Evolutionary conservation across 2,329 filamentous ascomycete species (phyloP).

Genomic region (Pseudopyrenochaeta lycopersici): DNA sequence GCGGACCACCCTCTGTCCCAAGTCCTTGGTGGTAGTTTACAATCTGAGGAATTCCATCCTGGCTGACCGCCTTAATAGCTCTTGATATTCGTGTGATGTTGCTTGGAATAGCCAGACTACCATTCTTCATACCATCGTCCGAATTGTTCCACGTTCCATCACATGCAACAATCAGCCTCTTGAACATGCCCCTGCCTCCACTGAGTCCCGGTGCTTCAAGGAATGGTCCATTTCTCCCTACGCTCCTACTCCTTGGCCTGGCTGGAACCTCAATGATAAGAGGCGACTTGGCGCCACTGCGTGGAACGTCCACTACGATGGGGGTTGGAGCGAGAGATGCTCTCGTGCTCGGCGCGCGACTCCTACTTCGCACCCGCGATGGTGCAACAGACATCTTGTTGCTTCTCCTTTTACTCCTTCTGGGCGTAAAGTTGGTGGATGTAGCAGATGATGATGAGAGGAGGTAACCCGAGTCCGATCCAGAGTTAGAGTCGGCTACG

Average conservation of each 20-base stretch:
- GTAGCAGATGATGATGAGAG: slow-evolving; percentile 25
- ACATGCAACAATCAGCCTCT: slow-evolving; percentile 52
- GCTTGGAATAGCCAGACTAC: slow-evolving; percentile 55
- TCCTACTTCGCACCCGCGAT: slow-evolving; percentile 39
- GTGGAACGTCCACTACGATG: slow-evolving; percentile 34
- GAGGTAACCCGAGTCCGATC: slow-evolving; percentile 31
- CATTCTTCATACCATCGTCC: slow-evolving; percentile 56
- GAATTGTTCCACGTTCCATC: slow-evolving; percentile 61
- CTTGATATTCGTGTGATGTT: slow-evolving; percentile 61
- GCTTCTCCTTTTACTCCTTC: slow-evolving; percentile 19
- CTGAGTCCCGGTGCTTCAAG: slow-evolving; percentile 45
- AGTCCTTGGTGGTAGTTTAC: slow-evolving; percentile 62
- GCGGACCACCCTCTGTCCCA: slow-evolving; percentile 54
- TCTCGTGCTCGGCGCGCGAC: slow-evolving; percentile 39
- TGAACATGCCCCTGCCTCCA: slow-evolving; percentile 50
- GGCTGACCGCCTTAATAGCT: slow-evolving; percentile 58
- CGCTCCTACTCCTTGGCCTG: slow-evolving; percentile 35
- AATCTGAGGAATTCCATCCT: slow-evolving; percentile 60
- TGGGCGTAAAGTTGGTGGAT: slow-evolving; percentile 27
- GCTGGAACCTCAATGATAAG: slow-evolving; percentile 40
- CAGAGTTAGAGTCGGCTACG: slow-evolving; percentile 30
- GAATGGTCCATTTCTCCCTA: slow-evolving; percentile 29
- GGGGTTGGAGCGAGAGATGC: slow-evolving; percentile 29
- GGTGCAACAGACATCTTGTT: slow-evolving; percentile 37
- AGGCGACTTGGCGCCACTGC: slow-evolving; percentile 36